phyloP scores from a whole-genome alignment of 371 early-diverging fungal species.

The Mucor plumbeus region DNA sequence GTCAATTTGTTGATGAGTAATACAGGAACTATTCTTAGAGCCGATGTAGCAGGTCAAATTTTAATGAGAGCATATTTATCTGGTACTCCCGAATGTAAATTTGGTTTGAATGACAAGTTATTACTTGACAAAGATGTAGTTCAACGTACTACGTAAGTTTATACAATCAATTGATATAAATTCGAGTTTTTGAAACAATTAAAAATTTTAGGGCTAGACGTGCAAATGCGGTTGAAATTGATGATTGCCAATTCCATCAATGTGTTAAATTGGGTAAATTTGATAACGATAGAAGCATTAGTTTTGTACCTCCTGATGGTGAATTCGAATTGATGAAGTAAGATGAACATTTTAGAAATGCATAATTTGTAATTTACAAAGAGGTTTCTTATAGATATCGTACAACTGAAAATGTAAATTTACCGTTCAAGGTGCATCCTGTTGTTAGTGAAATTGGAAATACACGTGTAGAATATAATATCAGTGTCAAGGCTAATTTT shows the following conservation, averaged over 20 bases:
- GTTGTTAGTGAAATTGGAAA: constrained; percentile 82
- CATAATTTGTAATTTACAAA: neutral
- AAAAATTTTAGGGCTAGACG: constrained; percentile 40
- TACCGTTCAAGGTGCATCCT: constrained; percentile 87
- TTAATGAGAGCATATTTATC: constrained; percentile 95
- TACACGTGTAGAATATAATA: constrained; percentile 80
- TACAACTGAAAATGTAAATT: constrained; percentile 84
- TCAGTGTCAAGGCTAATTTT: constrained; percentile 79
- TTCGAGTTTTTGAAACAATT: neutral
- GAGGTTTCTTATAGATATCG: constrained; percentile 64
- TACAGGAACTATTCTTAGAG: constrained; percentile 78
- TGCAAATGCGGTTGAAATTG: constrained; percentile 80
- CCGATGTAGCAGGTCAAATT: constrained; percentile 85
- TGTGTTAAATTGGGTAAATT: constrained; percentile 87
- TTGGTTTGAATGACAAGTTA: constrained; percentile 90
- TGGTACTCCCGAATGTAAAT: constrained; percentile 97
- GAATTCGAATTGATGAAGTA: constrained; percentile 93
- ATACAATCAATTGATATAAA: too few species aligned
- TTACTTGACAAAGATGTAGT: constrained; percentile 74
- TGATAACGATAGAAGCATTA: constrained; percentile 83
- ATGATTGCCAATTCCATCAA: constrained; percentile 93
- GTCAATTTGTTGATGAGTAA: constrained; percentile 85
- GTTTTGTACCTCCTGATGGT: constrained; percentile 98
- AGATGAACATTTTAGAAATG: neutral
- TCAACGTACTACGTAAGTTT: constrained; percentile 42